Evolutionary conservation across 495 filamentous ascomycete genomes (phyloP).

Genomic region (Niebla homalea): DNA sequence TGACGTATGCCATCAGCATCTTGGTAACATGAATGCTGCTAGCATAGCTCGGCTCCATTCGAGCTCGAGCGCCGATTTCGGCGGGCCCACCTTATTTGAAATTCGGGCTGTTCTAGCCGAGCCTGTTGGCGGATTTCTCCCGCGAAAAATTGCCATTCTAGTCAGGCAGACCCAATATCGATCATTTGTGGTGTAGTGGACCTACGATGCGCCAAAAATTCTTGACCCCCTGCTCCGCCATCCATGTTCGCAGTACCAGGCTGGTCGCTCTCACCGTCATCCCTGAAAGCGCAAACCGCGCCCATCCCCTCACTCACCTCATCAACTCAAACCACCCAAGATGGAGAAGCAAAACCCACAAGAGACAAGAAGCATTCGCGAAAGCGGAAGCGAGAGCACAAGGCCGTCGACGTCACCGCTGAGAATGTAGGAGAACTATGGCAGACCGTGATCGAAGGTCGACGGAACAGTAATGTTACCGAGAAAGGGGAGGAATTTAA

Average conservation of each 20-base stretch:
- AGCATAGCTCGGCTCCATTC: too few relatives aligned
- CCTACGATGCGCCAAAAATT: too few relatives aligned
- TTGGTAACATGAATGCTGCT: too few relatives aligned
- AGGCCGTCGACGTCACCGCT: conserved; percentile 43
- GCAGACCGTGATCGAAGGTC: conserved; percentile 59
- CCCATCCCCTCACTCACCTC: neutral
- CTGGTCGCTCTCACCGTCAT: conserved; percentile 63
- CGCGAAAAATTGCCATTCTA: too few relatives aligned
- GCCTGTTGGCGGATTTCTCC: too few relatives aligned
- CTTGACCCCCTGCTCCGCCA: too few relatives aligned
- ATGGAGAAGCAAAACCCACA: conserved; percentile 16
- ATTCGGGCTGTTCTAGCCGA: too few relatives aligned
- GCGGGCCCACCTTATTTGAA: too few relatives aligned
- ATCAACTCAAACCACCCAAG: conserved; percentile 10
- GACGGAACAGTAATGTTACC: conserved; percentile 14
- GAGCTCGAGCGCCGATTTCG: too few relatives aligned
- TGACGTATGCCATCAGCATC: too few relatives aligned
- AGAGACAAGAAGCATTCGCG: conserved; percentile 30
- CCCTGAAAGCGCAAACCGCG: conserved; percentile 55
- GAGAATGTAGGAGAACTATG: conserved; percentile 66
- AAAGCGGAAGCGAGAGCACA: conserved; percentile 41
- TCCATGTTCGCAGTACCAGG: conserved; percentile 88
- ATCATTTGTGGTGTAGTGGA: too few relatives aligned
- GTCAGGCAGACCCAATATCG: too few relatives aligned
- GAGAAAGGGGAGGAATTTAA: conserved; percentile 35